Evolutionary conservation across 192 early-diverging fungal species (phyloP).

Genomic region (Jimgerdemannia lactiflua): DNA sequence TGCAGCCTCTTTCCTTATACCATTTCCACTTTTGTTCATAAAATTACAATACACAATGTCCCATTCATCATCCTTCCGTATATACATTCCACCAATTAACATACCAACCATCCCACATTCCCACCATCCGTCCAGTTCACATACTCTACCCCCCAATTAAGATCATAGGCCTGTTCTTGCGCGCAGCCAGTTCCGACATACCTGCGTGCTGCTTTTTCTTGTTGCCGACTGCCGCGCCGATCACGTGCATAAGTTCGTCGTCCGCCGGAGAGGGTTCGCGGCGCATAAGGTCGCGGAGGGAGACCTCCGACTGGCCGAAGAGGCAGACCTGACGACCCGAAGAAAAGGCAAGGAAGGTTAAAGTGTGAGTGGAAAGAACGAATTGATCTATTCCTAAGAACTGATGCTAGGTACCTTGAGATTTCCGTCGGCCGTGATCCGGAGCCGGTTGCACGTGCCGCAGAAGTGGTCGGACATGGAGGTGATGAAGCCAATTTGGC

Average conservation of each 20-base stretch:
- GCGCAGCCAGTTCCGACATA: conserved; percentile 74
- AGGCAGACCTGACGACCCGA: conserved; percentile 48
- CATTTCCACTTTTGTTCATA: too few species aligned
- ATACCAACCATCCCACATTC: background rate
- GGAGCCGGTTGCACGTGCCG: conserved; percentile 89
- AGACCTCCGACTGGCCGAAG: conserved; percentile 92
- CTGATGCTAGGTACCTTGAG: conserved; percentile 57
- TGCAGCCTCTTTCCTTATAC: background rate
- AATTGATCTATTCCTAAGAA: background rate
- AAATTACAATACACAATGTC: too few species aligned
- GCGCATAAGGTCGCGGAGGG: conserved; percentile 77
- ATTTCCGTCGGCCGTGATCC: conserved; percentile 92
- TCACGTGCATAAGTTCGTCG: conserved; percentile 64
- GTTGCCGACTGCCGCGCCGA: conserved; percentile 76
- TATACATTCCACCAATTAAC: too few species aligned
- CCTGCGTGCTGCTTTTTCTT: conserved; percentile 97
- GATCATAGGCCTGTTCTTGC: conserved; percentile 95
- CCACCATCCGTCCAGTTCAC: background rate
- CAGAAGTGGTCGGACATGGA: conserved; percentile 99
- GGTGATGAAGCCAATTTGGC: conserved; percentile 96
- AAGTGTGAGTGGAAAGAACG: too few species aligned
- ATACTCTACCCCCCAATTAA: conserved; percentile 71
- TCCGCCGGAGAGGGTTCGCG: conserved; percentile 48
- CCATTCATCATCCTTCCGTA: too few species aligned
- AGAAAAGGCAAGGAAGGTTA: too few species aligned